Evolutionary conservation across 2,329 filamentous ascomycete species (phyloP).

Genomic region (Metarhizium sp.): DNA sequence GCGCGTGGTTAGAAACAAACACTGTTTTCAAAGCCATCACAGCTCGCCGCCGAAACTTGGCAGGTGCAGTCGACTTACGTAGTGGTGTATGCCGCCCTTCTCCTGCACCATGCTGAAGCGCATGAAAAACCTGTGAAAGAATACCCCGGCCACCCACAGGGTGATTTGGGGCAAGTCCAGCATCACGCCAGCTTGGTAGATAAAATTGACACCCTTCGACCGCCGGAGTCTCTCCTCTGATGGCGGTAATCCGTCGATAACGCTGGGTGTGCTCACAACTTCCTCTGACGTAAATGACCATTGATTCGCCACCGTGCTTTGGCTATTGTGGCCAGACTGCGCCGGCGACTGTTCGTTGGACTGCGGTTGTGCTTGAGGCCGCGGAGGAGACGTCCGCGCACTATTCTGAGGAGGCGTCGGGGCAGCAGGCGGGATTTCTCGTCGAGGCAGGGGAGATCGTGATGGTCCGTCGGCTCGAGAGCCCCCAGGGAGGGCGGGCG

Average conservation of each 20-base stretch:
- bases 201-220: slow-evolving; percentile 93
- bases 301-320: slow-evolving; percentile 44
- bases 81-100: slow-evolving; percentile 76
- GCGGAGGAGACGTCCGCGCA: slow-evolving; percentile 45
- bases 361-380: slow-evolving; percentile 34
- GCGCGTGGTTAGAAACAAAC: background rate
- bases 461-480: slow-evolving; percentile 33
- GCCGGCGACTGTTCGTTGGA: slow-evolving; percentile 34
- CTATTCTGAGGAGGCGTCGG: slow-evolving; percentile 51
- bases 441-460: slow-evolving; percentile 40
- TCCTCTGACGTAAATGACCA: slow-evolving; percentile 88
- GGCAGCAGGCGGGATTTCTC: slow-evolving; percentile 50
- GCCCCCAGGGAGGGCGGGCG: slow-evolving; percentile 34
- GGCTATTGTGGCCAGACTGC: slow-evolving; percentile 27
- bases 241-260: slow-evolving; percentile 68
- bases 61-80: slow-evolving; percentile 44
- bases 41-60: background rate
- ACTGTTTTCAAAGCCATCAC: background rate
- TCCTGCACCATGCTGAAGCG: slow-evolving; percentile 70
- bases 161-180: slow-evolving; percentile 88
- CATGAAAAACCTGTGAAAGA: slow-evolving; percentile 96
- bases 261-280: slow-evolving; percentile 71
- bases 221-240: slow-evolving; percentile 72
- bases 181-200: slow-evolving; percentile 86
- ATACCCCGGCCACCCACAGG: slow-evolving; percentile 82